These are phyloP conservation scores for Cairneyella variabilis DNA, from an alignment of 495 filamentous ascomycete genomes.

Conservation along the genomic window DNA sequence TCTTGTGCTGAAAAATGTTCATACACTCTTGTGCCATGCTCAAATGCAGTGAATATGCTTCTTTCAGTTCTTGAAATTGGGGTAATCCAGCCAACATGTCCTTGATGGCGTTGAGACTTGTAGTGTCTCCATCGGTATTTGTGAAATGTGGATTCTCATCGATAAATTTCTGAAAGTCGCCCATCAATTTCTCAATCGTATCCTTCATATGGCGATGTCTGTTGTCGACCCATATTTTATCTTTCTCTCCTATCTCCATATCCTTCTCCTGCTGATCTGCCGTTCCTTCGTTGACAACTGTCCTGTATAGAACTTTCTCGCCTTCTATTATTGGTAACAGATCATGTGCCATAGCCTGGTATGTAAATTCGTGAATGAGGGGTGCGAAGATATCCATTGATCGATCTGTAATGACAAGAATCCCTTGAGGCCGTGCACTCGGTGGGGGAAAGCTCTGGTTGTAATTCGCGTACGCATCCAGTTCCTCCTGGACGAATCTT, in stretches of 20 bases:
- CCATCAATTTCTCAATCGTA: slow-evolving; percentile 87
- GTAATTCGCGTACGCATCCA: slow-evolving; percentile 79
- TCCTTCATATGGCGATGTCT: slow-evolving; percentile 97
- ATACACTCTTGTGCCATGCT: slow-evolving; percentile 99
- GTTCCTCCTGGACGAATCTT: slow-evolving; percentile 83
- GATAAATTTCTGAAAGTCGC: slow-evolving; percentile 88
- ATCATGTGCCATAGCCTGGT: slow-evolving; percentile 97
- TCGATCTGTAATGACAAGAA: slow-evolving; percentile 83
- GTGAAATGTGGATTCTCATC: slow-evolving; percentile 92
- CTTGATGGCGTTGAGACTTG: slow-evolving; percentile 85
- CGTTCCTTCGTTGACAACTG: slow-evolving; percentile 66
- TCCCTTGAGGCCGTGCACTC: slow-evolving; percentile 74
- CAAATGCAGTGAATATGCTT: slow-evolving; percentile 90
- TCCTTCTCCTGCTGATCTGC: slow-evolving; percentile 73
- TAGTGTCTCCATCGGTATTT: slow-evolving; percentile 59
- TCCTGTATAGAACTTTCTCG: slow-evolving; percentile 83
- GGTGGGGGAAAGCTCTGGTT: slow-evolving; percentile 80
- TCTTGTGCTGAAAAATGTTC: slow-evolving; percentile 80
- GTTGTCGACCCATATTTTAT: slow-evolving; percentile 90
- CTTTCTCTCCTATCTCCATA: slow-evolving; percentile 82
- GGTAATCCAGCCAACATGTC: slow-evolving; percentile 95
- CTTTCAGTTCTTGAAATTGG: slow-evolving; percentile 91
- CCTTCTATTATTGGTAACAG: slow-evolving; percentile 81
- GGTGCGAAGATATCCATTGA: slow-evolving; percentile 89
- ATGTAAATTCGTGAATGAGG: slow-evolving; percentile 92